Percentiles rank a stretch among this genome's conserved stretches.
Conservation (phyloP, 768 basidiomycete genomes). For the Suillus placidus region DNA sequence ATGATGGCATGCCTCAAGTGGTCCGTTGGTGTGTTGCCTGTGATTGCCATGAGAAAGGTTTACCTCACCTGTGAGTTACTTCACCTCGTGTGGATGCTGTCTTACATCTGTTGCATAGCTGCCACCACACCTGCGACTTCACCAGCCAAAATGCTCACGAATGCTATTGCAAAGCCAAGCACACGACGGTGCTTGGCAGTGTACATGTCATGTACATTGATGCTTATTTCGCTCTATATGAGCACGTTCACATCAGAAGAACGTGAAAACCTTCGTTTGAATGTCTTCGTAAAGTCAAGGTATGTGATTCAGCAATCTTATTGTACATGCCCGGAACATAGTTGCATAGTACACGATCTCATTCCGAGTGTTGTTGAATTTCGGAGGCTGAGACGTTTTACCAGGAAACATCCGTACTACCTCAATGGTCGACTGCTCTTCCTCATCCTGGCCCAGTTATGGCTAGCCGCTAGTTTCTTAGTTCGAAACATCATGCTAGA, state of each 20-base stretch:
- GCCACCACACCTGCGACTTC: slow-evolving; percentile 52
- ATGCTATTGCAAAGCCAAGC: slow-evolving; percentile 48
- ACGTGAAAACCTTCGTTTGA: slow-evolving; percentile 45
- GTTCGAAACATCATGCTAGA: slow-evolving; percentile 66
- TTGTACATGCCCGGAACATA: neutral
- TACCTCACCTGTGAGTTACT: slow-evolving; percentile 57
- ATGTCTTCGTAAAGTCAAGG: slow-evolving; percentile 70
- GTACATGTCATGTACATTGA: slow-evolving; percentile 51
- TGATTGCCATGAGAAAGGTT: slow-evolving; percentile 57
- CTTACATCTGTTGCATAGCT: slow-evolving; percentile 34
- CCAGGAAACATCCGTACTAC: slow-evolving; percentile 74
- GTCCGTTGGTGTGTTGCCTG: slow-evolving; percentile 56
- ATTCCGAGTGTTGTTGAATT: neutral
- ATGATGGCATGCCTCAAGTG: slow-evolving; percentile 47
- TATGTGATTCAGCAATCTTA: slow-evolving; percentile 24
- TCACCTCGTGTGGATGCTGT: neutral
- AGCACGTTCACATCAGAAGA: slow-evolving; percentile 31
- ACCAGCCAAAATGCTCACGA: slow-evolving; percentile 50
- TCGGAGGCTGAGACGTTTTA: slow-evolving; percentile 6
- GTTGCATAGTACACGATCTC: slow-evolving; percentile 17
- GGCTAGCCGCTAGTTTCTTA: slow-evolving; percentile 48
- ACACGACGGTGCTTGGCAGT: slow-evolving; percentile 47
- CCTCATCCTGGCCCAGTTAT: slow-evolving; percentile 54
- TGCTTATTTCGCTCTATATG: slow-evolving; percentile 48
- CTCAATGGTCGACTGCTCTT: slow-evolving; percentile 71